phyloP scores from a whole-genome alignment of 345 rosid species.

The Populus davidiana region DNA sequence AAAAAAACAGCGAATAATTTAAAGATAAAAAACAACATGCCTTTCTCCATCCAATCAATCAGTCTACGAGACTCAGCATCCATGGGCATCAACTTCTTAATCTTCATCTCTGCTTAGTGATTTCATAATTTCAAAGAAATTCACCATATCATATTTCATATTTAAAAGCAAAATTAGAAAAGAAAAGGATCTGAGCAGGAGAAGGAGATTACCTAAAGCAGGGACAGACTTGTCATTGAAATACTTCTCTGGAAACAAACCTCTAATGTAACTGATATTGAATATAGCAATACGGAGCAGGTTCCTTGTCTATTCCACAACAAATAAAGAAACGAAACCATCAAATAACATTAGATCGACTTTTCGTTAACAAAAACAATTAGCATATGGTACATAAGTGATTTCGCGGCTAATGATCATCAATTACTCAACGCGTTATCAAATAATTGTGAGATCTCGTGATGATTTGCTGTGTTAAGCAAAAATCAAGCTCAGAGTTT shows the following conservation, averaged over 20 bases:
- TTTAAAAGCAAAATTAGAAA: neutral
- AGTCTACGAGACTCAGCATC: conserved; percentile 91
- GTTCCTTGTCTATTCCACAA: conserved; percentile 62
- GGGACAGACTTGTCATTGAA: conserved; percentile 94
- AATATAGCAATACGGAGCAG: conserved; percentile 90
- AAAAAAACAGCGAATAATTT: neutral
- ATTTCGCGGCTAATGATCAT: neutral
- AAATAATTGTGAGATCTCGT: neutral
- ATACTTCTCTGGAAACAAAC: conserved; percentile 92
- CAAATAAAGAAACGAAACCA: neutral
- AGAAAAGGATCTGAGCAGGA: neutral
- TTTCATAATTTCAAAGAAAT: conserved; percentile 5
- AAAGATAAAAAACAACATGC: conserved; percentile 26
- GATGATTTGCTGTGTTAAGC: neutral
- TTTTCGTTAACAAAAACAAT: neutral
- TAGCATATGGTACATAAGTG: neutral
- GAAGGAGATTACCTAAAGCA: conserved; percentile 61
- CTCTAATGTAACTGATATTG: conserved; percentile 95
- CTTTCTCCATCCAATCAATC: conserved; percentile 99
- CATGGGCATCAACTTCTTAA: conserved; percentile 95
- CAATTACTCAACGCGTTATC: neutral
- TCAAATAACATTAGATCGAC: conserved; percentile 8
- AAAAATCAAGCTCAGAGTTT: neutral
- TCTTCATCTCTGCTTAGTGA: conserved; percentile 69
- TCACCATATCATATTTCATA: neutral